Conservation (phyloP, 2,329 filamentous ascomycete genomes). For the Monosporascus sp. region DNA sequence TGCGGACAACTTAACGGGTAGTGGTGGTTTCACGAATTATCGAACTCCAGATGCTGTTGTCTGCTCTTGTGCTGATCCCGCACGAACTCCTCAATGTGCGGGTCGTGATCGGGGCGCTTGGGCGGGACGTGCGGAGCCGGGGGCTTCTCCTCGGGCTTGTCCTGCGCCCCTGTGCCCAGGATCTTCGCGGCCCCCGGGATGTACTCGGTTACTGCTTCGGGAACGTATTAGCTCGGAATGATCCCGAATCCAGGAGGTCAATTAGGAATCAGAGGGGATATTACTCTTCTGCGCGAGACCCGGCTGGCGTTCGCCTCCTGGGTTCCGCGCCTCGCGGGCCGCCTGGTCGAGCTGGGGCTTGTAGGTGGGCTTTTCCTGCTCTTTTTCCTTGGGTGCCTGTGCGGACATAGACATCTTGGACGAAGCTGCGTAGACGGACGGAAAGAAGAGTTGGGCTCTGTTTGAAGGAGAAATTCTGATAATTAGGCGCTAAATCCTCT, state of each 20-base stretch:
- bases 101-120: conserved; percentile 39
- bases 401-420: conserved; percentile 6
- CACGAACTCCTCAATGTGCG: conserved; percentile 47
- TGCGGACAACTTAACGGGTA: no score
- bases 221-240: not conserved
- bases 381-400: conserved; percentile 4
- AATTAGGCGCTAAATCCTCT: no score
- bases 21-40: no score
- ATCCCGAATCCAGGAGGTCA: not conserved
- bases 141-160: conserved; percentile 17
- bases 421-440: conserved; percentile 5
- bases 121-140: conserved; percentile 25
- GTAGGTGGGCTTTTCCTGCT: conserved; percentile 25
- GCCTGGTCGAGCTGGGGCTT: conserved; percentile 41
- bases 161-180: conserved; percentile 28
- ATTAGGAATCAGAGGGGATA: not conserved
- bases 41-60: conserved; percentile 17
- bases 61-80: conserved; percentile 48
- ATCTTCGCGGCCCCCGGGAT: conserved; percentile 38
- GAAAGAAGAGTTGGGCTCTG: not conserved
- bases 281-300: conserved; percentile 40
- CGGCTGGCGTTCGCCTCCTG: conserved; percentile 22
- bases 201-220: conserved; percentile 34
- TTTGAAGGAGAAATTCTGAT: no score
- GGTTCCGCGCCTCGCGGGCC: conserved; percentile 30